Conservation (phyloP, 768 basidiomycete genomes). For the Crassisporium funariophilum region DNA sequence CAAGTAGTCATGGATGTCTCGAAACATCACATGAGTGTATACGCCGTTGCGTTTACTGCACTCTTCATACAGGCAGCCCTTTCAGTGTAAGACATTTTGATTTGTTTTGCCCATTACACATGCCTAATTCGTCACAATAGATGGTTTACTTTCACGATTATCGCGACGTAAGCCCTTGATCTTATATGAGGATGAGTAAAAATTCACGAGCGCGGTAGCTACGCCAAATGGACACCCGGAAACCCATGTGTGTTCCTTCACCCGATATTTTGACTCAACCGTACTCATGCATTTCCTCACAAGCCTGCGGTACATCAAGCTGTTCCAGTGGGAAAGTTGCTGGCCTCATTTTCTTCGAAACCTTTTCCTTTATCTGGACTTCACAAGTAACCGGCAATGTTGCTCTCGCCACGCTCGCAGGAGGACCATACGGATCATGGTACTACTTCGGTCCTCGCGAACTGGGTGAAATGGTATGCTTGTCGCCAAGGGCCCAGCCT, state of each 20-base stretch:
- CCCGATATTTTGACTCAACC: background rate
- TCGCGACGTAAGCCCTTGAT: slow-evolving; percentile 57
- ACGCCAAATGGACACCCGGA: slow-evolving; percentile 77
- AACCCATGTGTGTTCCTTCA: slow-evolving; percentile 54
- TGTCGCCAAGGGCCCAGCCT: slow-evolving; percentile 1
- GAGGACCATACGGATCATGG: slow-evolving; percentile 78
- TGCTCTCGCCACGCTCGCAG: slow-evolving; percentile 76
- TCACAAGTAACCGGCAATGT: slow-evolving; percentile 83
- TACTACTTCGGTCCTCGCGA: slow-evolving; percentile 83
- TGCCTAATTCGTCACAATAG: slow-evolving; percentile 32
- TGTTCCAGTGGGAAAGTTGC: slow-evolving; percentile 79
- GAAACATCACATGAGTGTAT: slow-evolving; percentile 81
- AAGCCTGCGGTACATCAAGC: slow-evolving; percentile 49
- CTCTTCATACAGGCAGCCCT: slow-evolving; percentile 72
- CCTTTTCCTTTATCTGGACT: slow-evolving; percentile 86
- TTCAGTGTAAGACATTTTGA: slow-evolving; percentile 52
- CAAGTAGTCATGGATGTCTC: slow-evolving; percentile 85
- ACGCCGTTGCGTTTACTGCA: slow-evolving; percentile 71
- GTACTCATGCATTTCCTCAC: slow-evolving; percentile 8
- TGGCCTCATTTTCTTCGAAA: slow-evolving; percentile 75
- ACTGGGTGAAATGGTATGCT: slow-evolving; percentile 60
- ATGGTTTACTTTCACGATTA: slow-evolving; percentile 77
- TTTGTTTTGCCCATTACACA: background rate
- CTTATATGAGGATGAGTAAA: background rate
- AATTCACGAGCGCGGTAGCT: slow-evolving; percentile 28